Conservation (phyloP, 106 monocot species). For the Allium cepa region DNA sequence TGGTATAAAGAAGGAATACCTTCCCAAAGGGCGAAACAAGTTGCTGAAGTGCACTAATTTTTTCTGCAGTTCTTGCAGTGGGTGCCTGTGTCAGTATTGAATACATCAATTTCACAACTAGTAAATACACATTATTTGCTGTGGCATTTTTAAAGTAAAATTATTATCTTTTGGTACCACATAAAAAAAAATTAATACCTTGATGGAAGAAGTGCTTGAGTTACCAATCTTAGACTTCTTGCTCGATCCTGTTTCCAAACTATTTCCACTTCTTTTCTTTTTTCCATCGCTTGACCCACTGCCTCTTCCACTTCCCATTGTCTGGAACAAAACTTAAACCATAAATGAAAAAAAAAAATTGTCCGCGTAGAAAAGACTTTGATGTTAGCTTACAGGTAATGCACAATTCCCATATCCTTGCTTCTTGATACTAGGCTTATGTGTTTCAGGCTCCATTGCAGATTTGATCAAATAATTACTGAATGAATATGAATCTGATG, state of each 20-base stretch:
- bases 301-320: slow-evolving; percentile 31
- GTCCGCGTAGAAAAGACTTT: not conserved
- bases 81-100: slow-evolving; percentile 48
- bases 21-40: slow-evolving; percentile 98
- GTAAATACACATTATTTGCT: too few species aligned
- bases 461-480: slow-evolving; percentile 12
- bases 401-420: slow-evolving; percentile 9
- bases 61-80: slow-evolving; percentile 78
- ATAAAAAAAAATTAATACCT: slow-evolving; percentile 18
- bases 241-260: slow-evolving; percentile 18
- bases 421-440: slow-evolving; percentile 14
- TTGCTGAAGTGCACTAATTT: slow-evolving; percentile 81
- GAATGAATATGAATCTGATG: slow-evolving; percentile 30
- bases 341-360: not conserved
- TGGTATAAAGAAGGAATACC: slow-evolving; percentile 21
- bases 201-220: slow-evolving; percentile 15
- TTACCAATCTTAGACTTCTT: slow-evolving; percentile 46
- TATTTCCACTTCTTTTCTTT: slow-evolving; percentile 51
- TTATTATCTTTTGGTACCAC: too few species aligned
- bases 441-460: not conserved
- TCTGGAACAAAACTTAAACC: slow-evolving; percentile 14
- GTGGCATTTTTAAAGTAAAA: too few species aligned
- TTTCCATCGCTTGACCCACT: slow-evolving; percentile 37
- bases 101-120: too few species aligned
- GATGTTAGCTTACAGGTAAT: slow-evolving; percentile 18